A percentile compares a stretch with the other conserved stretches of the same genome.
Evolutionary conservation across 257 asterid genomes (phyloP).

Genomic region (Euphrasia confusa): DNA sequence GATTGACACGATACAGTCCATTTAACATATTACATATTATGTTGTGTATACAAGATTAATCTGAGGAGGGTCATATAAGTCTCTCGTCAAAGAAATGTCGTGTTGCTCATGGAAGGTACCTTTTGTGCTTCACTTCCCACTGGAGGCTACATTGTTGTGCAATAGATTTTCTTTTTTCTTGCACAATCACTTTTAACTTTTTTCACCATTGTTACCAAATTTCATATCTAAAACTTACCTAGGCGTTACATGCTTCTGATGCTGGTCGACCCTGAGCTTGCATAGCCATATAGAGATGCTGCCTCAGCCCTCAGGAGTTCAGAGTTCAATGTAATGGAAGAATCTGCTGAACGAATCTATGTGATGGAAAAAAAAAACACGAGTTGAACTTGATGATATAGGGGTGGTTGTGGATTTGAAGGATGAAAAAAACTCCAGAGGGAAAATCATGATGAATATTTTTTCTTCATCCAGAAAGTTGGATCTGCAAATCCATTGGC

Average conservation of each 20-base stretch:
- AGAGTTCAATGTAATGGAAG: neutral
- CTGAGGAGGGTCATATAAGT: neutral
- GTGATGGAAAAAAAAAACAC: no score
- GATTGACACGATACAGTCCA: neutral
- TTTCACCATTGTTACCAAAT: neutral
- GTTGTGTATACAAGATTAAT: neutral
- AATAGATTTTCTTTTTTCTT: neutral
- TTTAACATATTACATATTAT: neutral
- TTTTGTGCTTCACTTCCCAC: neutral
- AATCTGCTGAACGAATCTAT: no score
- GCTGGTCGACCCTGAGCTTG: neutral
- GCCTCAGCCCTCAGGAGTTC: neutral
- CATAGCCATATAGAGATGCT: neutral
- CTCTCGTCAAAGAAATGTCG: neutral
- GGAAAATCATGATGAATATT: no score
- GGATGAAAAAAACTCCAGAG: no score
- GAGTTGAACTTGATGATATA: no score
- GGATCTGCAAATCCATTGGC: no score
- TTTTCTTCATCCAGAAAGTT: no score
- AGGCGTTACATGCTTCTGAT: neutral
- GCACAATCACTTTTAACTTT: neutral
- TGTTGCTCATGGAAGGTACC: neutral
- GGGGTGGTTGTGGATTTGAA: no score
- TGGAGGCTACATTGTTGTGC: neutral
- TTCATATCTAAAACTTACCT: neutral